A percentile compares a stretch with the other conserved stretches of the same genome.
Evolutionary conservation across 2,329 filamentous ascomycete genomes (phyloP).

Genomic region (Colletotrichum theobromicola): DNA sequence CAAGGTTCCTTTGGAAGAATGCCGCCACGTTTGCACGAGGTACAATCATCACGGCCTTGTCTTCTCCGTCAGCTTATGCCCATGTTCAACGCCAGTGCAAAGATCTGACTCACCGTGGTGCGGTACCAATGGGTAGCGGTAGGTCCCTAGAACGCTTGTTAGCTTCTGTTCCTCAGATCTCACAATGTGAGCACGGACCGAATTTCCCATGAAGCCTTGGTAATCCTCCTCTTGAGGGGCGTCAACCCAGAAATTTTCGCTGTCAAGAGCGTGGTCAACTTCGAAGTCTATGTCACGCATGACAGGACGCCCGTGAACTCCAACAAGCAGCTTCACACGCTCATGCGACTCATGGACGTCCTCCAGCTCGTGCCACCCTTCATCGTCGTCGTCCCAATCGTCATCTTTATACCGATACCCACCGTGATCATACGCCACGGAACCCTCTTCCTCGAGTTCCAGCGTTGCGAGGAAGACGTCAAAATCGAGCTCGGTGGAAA

Average conservation of each 20-base stretch:
- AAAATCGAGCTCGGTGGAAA: slow-evolving; percentile 29
- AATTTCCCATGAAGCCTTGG: slow-evolving; percentile 32
- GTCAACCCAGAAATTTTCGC: slow-evolving; percentile 23
- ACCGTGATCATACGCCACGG: neutral
- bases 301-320: slow-evolving; percentile 28
- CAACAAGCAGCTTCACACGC: slow-evolving; percentile 29
- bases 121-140: slow-evolving; percentile 29
- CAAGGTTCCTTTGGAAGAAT: neutral
- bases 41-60: neutral
- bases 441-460: slow-evolving; percentile 31
- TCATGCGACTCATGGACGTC: slow-evolving; percentile 12
- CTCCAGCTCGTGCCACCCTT: slow-evolving; percentile 18
- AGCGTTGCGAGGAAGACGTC: slow-evolving; percentile 37
- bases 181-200: slow-evolving; percentile 19
- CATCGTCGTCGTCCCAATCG: slow-evolving; percentile 10
- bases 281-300: slow-evolving; percentile 20
- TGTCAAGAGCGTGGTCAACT: slow-evolving; percentile 26
- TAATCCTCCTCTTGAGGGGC: slow-evolving; percentile 26
- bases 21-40: neutral
- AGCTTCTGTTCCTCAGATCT: neutral
- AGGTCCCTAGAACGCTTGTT: slow-evolving; percentile 10
- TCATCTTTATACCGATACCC: slow-evolving; percentile 3
- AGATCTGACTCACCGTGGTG: neutral
- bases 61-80: neutral
- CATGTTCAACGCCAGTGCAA: neutral